phyloP scores from a whole-genome alignment of 345 rosid species.

The Gossypium arboreum region DNA sequence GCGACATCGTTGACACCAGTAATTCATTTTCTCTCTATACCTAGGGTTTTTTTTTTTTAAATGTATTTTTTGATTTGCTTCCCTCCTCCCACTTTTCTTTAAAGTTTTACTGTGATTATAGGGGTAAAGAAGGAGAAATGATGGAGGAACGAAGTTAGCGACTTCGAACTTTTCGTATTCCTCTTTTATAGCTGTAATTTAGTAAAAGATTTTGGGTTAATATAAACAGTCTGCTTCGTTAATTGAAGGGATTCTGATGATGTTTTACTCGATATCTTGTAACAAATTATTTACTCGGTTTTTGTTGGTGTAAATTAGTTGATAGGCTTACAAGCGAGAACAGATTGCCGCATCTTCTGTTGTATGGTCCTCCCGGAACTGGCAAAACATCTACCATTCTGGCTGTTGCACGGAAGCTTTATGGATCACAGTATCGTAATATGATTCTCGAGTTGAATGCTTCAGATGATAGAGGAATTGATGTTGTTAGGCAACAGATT shows the following conservation, averaged over 20 bases:
- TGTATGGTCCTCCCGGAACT: slow-evolving; percentile 98
- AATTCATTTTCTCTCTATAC: slow-evolving; percentile 16
- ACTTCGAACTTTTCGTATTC: not conserved
- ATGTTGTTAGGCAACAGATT: slow-evolving; percentile 89
- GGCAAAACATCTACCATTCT: slow-evolving; percentile 99
- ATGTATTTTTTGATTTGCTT: not conserved
- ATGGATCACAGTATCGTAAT: slow-evolving; percentile 76
- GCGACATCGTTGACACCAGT: slow-evolving; percentile 97
- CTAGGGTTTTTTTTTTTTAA: slow-evolving; percentile 21
- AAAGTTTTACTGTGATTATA: not conserved
- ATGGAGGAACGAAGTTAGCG: not conserved
- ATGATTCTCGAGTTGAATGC: slow-evolving; percentile 98
- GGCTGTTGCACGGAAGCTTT: slow-evolving; percentile 92
- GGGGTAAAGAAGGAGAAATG: not conserved
- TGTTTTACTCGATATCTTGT: not conserved
- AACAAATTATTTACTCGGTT: not conserved
- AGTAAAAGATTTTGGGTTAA: not conserved
- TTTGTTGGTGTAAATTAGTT: slow-evolving; percentile 40
- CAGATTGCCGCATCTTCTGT: slow-evolving; percentile 79
- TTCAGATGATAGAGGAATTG: slow-evolving; percentile 94
- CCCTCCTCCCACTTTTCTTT: not conserved
- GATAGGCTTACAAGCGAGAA: slow-evolving; percentile 94
- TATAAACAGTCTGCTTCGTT: not conserved
- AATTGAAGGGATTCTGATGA: not conserved
- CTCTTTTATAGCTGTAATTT: not conserved